These are phyloP conservation scores for Actinomortierella ambigua DNA, from an alignment of 371 early-diverging fungal species.

Conservation along the genomic window DNA sequence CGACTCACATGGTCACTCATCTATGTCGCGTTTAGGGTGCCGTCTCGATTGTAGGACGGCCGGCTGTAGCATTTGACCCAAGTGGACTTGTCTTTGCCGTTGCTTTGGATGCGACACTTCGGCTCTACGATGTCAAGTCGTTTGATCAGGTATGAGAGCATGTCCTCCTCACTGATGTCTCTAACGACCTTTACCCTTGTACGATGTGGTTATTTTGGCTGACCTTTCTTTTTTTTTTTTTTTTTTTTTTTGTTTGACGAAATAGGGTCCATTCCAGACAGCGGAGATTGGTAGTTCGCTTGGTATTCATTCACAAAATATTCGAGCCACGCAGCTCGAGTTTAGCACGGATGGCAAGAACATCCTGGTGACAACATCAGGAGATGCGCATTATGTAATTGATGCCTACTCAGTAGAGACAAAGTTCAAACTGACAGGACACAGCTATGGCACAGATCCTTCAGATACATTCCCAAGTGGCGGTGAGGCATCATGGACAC, in stretches of 20 bases:
- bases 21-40: conserved; percentile 47
- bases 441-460: conserved; percentile 36
- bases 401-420: conserved; percentile 70
- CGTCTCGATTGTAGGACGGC: conserved; percentile 52
- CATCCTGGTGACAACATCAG: conserved; percentile 73
- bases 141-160: conserved; percentile 51
- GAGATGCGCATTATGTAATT: conserved; percentile 67
- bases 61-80: conserved; percentile 80
- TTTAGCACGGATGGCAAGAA: conserved; percentile 79
- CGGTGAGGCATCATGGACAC: conserved; percentile 70
- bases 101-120: conserved; percentile 58
- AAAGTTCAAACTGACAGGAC: conserved; percentile 58
- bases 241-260: conserved; percentile 5
- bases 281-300: conserved; percentile 24
- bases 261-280: conserved; percentile 47
- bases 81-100: conserved; percentile 82
- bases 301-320: conserved; percentile 1
- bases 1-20: conserved; percentile 10
- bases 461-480: conserved; percentile 46
- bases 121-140: conserved; percentile 74
- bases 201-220: neutral
- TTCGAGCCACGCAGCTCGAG: conserved; percentile 59
- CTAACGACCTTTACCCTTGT: conserved; percentile 7
- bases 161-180: neutral
- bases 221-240: conserved; percentile 24